These are phyloP conservation scores for Penicillium samsonianum DNA, from an alignment of 495 filamentous ascomycete species.

Conservation along the genomic window DNA sequence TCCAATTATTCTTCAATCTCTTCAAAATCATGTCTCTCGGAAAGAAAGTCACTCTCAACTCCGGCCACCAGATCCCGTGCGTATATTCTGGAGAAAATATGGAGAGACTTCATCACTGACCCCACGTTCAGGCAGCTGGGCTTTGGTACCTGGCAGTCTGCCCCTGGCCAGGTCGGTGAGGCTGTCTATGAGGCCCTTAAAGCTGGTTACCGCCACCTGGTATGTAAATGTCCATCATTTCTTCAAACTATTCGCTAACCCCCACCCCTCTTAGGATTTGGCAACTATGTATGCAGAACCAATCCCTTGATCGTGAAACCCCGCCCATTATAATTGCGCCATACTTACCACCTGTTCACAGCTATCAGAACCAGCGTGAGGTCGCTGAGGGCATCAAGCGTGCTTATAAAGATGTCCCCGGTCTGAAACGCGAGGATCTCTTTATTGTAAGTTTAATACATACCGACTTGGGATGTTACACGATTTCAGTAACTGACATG, in stretches of 20 bases:
- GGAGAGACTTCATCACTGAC: background rate
- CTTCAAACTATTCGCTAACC: constrained; percentile 18
- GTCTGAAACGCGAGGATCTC: constrained; percentile 52
- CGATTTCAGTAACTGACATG: background rate
- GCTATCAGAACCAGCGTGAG: constrained; percentile 54
- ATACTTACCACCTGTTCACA: constrained; percentile 46
- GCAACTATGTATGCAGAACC: constrained; percentile 42
- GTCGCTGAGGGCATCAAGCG: constrained; percentile 48
- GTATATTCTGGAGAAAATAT: constrained; percentile 10
- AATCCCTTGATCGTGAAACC: background rate
- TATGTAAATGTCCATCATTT: constrained; percentile 21
- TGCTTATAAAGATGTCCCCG: constrained; percentile 47
- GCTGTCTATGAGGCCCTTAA: constrained; percentile 56
- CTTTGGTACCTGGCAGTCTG: constrained; percentile 59
- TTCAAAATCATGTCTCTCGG: constrained; percentile 44
- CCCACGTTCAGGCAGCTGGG: constrained; percentile 43
- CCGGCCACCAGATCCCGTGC: constrained; percentile 47
- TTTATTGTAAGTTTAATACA: constrained; percentile 43
- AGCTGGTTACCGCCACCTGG: constrained; percentile 57
- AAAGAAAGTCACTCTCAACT: constrained; percentile 47
- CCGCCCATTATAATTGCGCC: background rate
- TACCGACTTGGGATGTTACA: background rate
- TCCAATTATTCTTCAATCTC: constrained; percentile 3
- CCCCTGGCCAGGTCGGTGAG: constrained; percentile 53
- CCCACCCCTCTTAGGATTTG: constrained; percentile 36